phyloP scores from a whole-genome alignment of 1,139 yeast genomes.

The Suhomyces kunorum region DNA sequence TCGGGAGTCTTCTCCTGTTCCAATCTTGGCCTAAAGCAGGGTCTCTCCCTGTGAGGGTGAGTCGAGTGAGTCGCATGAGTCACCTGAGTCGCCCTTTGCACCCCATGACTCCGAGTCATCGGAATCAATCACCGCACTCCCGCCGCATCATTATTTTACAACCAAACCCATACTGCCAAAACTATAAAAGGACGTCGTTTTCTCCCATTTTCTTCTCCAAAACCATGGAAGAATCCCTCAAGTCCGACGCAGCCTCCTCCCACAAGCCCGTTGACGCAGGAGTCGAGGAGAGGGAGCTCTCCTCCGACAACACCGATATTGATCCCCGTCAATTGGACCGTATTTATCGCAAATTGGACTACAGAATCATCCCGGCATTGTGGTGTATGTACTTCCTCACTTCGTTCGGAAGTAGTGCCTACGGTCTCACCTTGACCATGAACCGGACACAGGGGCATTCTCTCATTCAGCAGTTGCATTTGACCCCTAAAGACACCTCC shows the following conservation, averaged over 20 bases:
- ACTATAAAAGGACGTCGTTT: too few relatives aligned
- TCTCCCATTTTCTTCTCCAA: too few relatives aligned
- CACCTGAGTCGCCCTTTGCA: too few relatives aligned
- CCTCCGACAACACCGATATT: conserved; percentile 5
- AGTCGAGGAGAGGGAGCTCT: conserved; percentile 9
- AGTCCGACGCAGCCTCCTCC: too few relatives aligned
- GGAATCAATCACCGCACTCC: too few relatives aligned
- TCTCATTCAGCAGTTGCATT: conserved; percentile 50
- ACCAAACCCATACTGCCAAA: too few relatives aligned
- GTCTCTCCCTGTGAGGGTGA: too few relatives aligned
- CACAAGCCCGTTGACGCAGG: conserved; percentile 3
- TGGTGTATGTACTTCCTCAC: conserved; percentile 81
- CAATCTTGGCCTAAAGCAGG: too few relatives aligned
- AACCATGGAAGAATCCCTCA: background rate
- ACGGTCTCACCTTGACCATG: conserved; percentile 84
- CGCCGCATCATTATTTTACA: too few relatives aligned
- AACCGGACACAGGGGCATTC: conserved; percentile 66
- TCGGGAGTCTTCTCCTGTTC: too few relatives aligned
- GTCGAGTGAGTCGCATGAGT: too few relatives aligned
- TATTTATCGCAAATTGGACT: conserved; percentile 66
- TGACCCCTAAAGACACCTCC: conserved; percentile 60
- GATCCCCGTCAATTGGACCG: conserved; percentile 46
- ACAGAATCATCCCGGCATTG: conserved; percentile 75
- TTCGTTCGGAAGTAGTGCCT: conserved; percentile 76
- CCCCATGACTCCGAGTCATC: too few relatives aligned